These are phyloP conservation scores for Leccinum sublutescens DNA, from an alignment of 768 basidiomycete genomes.

Conservation along the genomic window DNA sequence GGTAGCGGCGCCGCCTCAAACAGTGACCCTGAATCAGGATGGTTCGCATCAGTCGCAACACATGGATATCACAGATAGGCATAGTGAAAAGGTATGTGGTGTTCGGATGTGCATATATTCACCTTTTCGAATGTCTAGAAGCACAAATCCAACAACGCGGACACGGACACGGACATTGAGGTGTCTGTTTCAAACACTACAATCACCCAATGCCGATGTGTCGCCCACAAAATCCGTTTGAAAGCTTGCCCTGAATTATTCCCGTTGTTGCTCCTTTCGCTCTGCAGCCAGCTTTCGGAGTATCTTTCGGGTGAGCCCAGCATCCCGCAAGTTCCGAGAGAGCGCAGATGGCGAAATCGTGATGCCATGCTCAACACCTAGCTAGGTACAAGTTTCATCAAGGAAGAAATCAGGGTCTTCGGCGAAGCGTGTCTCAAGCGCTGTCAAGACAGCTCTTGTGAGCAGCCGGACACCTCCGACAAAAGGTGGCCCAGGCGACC, in stretches of 20 bases:
- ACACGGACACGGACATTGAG: no score
- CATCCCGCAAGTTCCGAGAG: slow-evolving; percentile 13
- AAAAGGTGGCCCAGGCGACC: neutral
- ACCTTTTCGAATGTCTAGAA: no score
- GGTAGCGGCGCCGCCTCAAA: no score
- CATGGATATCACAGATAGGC: no score
- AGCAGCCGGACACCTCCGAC: neutral
- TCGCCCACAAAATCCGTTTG: neutral
- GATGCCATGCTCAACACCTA: slow-evolving; percentile 15
- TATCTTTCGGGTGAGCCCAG: neutral
- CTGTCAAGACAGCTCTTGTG: neutral
- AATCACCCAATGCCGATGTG: no score
- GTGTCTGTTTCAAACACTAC: no score
- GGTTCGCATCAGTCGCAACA: no score
- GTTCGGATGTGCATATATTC: no score
- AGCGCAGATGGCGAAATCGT: slow-evolving; percentile 18
- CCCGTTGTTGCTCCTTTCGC: neutral
- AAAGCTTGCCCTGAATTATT: slow-evolving; percentile 5
- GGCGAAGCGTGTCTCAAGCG: neutral
- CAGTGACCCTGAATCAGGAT: no score
- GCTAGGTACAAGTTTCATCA: slow-evolving; percentile 1
- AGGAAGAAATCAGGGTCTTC: slow-evolving; percentile 5
- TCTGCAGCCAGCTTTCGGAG: slow-evolving; percentile 6
- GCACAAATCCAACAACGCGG: no score
- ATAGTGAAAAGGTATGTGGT: no score